A percentile compares a stretch with the other conserved stretches of the same genome.
phyloP scores from a whole-genome alignment of 208 protist genomes.

The Leishmania martiniquensis region DNA sequence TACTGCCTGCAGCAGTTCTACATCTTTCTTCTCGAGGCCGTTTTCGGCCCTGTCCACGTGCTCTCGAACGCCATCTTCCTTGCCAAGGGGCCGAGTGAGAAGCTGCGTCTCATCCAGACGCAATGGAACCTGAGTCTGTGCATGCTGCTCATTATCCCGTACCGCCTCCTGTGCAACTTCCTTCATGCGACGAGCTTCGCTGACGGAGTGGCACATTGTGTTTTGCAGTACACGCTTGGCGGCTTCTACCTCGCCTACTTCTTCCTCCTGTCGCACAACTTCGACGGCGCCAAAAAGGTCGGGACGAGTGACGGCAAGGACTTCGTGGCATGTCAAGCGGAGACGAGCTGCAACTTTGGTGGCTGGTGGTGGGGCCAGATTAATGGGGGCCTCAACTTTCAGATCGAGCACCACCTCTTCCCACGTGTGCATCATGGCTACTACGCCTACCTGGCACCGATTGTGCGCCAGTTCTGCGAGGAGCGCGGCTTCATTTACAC shows the following conservation, averaged over 20 bases:
- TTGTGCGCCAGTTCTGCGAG: conserved; percentile 68
- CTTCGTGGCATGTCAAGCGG: conserved; percentile 69
- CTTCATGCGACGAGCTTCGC: conserved; percentile 54
- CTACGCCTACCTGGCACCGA: conserved; percentile 74
- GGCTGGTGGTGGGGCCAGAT: conserved; percentile 79
- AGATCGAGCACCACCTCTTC: conserved; percentile 92
- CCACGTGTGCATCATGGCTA: conserved; percentile 84
- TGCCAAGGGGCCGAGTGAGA: conserved; percentile 53
- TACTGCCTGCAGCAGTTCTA: conserved; percentile 84
- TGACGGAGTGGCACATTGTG: conserved; percentile 40
- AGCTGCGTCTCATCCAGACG: conserved; percentile 48
- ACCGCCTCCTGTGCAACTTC: conserved; percentile 60
- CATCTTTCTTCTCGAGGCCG: conserved; percentile 64
- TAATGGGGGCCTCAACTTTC: conserved; percentile 88
- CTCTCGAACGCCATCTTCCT: conserved; percentile 66
- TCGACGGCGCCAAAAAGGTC: conserved; percentile 70
- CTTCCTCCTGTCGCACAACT: conserved; percentile 87
- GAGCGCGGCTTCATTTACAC: conserved; percentile 67
- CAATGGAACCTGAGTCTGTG: conserved; percentile 61
- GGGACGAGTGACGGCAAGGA: conserved; percentile 51
- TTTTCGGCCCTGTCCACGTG: conserved; percentile 76
- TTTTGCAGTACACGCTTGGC: conserved; percentile 72
- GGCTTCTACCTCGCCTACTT: conserved; percentile 87
- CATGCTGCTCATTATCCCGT: conserved; percentile 63
- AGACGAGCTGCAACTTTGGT: conserved; percentile 80